phyloP scores from a whole-genome alignment of 345 rosid genomes.

The Punica granatum region DNA sequence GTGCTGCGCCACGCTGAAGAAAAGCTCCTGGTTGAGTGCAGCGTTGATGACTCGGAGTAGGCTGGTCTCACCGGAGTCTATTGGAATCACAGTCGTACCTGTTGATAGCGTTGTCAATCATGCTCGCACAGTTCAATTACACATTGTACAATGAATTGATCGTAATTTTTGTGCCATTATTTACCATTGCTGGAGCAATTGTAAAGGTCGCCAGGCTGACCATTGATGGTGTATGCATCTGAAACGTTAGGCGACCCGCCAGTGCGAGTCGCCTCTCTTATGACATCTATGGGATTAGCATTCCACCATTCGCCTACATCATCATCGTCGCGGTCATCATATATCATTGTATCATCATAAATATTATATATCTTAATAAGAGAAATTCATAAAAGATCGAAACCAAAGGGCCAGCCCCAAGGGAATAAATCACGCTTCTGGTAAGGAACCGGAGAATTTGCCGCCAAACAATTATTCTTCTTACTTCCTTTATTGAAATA shows the following conservation, averaged over 20 bases:
- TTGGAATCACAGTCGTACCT: constrained; percentile 59
- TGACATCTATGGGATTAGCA: constrained; percentile 66
- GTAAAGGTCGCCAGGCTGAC: constrained; percentile 88
- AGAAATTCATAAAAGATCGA: too few species aligned
- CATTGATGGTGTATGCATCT: constrained; percentile 78
- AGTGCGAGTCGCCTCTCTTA: constrained; percentile 50
- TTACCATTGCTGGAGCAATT: constrained; percentile 60
- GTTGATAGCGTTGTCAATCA: constrained; percentile 10
- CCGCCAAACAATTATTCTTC: too few species aligned
- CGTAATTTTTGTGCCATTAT: not conserved
- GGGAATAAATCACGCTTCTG: too few species aligned
- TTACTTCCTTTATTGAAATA: too few species aligned
- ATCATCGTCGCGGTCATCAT: constrained; percentile 1
- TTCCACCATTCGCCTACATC: constrained; percentile 94
- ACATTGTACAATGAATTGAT: not conserved
- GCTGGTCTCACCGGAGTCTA: constrained; percentile 53
- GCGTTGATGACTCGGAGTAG: constrained; percentile 85
- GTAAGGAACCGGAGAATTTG: too few species aligned
- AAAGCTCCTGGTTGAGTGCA: constrained; percentile 72
- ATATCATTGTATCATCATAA: not conserved
- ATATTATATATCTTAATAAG: too few species aligned
- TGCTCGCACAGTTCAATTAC: not conserved
- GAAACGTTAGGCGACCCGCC: constrained; percentile 73
- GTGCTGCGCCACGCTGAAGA: constrained; percentile 83
- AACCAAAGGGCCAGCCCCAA: too few species aligned